Conservation (phyloP, 257 asterid genomes). For the Ligustrum vulgare region DNA sequence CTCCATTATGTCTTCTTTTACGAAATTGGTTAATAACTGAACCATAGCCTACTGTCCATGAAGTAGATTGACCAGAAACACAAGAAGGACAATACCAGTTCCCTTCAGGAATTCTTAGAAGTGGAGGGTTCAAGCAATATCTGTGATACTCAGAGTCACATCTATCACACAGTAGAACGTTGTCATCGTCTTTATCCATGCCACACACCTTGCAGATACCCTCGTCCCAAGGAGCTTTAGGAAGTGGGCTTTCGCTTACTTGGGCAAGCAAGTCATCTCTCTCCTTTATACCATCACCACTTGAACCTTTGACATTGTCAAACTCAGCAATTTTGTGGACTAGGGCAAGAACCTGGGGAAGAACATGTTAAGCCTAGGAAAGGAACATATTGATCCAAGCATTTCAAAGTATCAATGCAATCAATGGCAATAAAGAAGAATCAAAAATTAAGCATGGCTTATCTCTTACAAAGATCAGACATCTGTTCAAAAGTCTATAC, state of each 20-base stretch:
- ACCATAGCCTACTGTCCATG: slow-evolving; percentile 38
- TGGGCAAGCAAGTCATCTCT: slow-evolving; percentile 57
- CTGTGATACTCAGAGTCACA: slow-evolving; percentile 93
- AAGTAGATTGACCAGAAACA: slow-evolving; percentile 46
- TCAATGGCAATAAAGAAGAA: background rate
- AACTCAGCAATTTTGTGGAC: slow-evolving; percentile 51
- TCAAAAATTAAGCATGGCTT: background rate
- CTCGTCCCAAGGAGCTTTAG: slow-evolving; percentile 98
- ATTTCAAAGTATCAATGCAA: background rate
- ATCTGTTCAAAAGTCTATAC: background rate
- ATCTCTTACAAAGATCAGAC: background rate
- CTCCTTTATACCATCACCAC: slow-evolving; percentile 56
- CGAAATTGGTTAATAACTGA: slow-evolving; percentile 33
- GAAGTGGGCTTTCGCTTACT: slow-evolving; percentile 61
- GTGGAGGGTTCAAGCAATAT: slow-evolving; percentile 95
- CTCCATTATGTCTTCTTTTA: slow-evolving; percentile 48
- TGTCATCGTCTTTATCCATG: slow-evolving; percentile 92
- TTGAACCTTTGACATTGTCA: slow-evolving; percentile 32
- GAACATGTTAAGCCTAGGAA: slow-evolving; percentile 19
- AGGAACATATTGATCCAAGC: background rate
- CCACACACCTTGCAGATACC: slow-evolving; percentile 94
- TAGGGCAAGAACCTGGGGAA: slow-evolving; percentile 65
- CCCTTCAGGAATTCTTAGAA: slow-evolving; percentile 77
- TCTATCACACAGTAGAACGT: slow-evolving; percentile 79
- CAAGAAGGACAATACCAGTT: slow-evolving; percentile 97